Evolutionary conservation across 345 rosid genomes (phyloP).

Genomic region (Physaria fendleri): DNA sequence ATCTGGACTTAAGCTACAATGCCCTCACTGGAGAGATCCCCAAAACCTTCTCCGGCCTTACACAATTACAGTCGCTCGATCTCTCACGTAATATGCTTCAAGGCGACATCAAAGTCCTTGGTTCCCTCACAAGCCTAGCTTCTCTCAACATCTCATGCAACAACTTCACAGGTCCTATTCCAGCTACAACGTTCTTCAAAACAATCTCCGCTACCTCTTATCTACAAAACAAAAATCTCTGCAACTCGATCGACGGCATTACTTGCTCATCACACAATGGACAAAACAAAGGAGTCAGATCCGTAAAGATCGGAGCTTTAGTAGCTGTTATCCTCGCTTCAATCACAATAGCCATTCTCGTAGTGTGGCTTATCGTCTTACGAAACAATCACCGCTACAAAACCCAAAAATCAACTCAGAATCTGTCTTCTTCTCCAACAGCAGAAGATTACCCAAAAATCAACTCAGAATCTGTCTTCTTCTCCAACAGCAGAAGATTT

Average conservation of each 20-base stretch:
- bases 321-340: constrained; percentile 53
- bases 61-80: constrained; percentile 84
- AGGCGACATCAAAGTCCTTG: constrained; percentile 66
- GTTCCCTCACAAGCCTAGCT: constrained; percentile 83
- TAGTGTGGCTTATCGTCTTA: constrained; percentile 55
- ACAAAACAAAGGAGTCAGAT: constrained; percentile 42
- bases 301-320: constrained; percentile 66
- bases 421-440: constrained; percentile 32
- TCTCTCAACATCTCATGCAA: constrained; percentile 81
- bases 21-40: constrained; percentile 65
- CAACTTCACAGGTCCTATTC: constrained; percentile 90
- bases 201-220: constrained; percentile 57
- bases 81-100: constrained; percentile 59
- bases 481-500: constrained; percentile 65
- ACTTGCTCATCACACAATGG: constrained; percentile 60
- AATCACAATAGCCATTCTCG: constrained; percentile 48
- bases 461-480: constrained; percentile 35
- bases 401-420: constrained; percentile 44
- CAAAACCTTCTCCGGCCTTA: constrained; percentile 53
- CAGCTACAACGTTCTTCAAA: constrained; percentile 77
- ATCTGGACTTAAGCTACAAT: constrained; percentile 73
- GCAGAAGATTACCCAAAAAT: constrained; percentile 77
- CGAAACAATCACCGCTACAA: constrained; percentile 49
- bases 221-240: constrained; percentile 57
- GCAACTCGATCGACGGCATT: constrained; percentile 56